Evolutionary conservation across 805 yeast species (phyloP).

Genomic region (Candida krabiensis): DNA sequence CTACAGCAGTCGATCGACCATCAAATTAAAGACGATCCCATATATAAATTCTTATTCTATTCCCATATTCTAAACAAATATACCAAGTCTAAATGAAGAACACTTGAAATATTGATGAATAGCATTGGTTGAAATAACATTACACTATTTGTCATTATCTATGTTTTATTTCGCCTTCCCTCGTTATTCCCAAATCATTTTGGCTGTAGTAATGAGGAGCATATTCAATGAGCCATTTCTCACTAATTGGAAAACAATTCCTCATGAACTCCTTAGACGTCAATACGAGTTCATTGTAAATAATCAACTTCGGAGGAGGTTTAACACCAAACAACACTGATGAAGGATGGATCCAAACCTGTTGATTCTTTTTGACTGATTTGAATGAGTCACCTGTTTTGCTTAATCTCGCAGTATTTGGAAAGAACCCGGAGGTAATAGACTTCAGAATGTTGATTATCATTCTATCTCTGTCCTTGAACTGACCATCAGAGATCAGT

Average conservation of each 20-base stretch:
- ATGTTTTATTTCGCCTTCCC: too few species aligned
- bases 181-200: slow-evolving; percentile 11
- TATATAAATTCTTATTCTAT: too few species aligned
- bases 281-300: slow-evolving; percentile 80
- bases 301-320: slow-evolving; percentile 72
- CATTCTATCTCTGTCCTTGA: slow-evolving; percentile 28
- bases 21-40: too few species aligned
- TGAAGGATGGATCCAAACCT: slow-evolving; percentile 85
- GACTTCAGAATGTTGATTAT: slow-evolving; percentile 48
- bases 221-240: slow-evolving; percentile 68
- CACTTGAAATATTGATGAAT: too few species aligned
- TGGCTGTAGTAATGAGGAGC: slow-evolving; percentile 59
- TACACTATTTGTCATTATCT: too few species aligned
- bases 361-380: slow-evolving; percentile 63
- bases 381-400: slow-evolving; percentile 69
- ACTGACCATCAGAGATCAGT: slow-evolving; percentile 30
- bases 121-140: too few species aligned
- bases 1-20: too few species aligned
- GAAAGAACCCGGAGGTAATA: slow-evolving; percentile 66
- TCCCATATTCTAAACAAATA: too few species aligned
- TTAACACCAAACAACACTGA: slow-evolving; percentile 62
- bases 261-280: slow-evolving; percentile 91
- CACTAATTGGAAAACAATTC: slow-evolving; percentile 70
- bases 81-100: too few species aligned
- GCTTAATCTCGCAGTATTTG: slow-evolving; percentile 60